Evolutionary conservation across 495 filamentous ascomycete species (phyloP), one percentile per base, ranked within the genome.

Genomic region (Chaetomidium leptoderma): DNA sequence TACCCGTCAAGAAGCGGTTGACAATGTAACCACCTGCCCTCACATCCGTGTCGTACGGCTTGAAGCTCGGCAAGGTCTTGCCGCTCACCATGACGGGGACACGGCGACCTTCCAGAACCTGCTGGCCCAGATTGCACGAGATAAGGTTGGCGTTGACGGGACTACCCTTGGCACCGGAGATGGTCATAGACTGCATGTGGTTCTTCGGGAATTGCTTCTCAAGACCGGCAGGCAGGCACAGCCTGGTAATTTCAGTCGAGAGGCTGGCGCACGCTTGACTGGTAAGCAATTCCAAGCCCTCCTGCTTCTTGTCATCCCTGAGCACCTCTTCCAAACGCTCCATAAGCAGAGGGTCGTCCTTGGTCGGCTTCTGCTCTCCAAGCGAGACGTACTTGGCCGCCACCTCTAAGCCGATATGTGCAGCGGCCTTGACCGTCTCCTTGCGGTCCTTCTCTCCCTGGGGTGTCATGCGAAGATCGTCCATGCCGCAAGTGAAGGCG

Each of bases 151-250:
- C 95, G 69, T 99, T 99, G 65, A 97, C 95, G 52, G 79, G 72
- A 35, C 81, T 87, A 66, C 95, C 93, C 79, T 99, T 99, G 47
- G 95, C 95, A 65, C 95, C 95, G 26, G 95, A 95, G 3, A 86
- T 85, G 10, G 95, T 99, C 95, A 99, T 99, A 58, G 86, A 83
- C 78, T 97, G 95, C 91, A 99, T 97, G 70, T 97, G 95, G 62
- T 99, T 99, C 66, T 86, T 87, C 0, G 95, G 95, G 74, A 97
- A 97, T 21, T 84, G 83, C 72, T 99, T 99, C 55, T 85, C 83
- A 35, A 99, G 82, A 33, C 90, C 91, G 9, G 66, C 65, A 1
- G 93, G 95, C 39, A 97, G 78, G 74, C 91, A 96, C 13, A 79
- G 77, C 29, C 74, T 76, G 6, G 90, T 96, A 49, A 97, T 83